Base-by-base conservation (phyloP, 345 rosid genomes). In the Boechera retrofracta region DNA sequence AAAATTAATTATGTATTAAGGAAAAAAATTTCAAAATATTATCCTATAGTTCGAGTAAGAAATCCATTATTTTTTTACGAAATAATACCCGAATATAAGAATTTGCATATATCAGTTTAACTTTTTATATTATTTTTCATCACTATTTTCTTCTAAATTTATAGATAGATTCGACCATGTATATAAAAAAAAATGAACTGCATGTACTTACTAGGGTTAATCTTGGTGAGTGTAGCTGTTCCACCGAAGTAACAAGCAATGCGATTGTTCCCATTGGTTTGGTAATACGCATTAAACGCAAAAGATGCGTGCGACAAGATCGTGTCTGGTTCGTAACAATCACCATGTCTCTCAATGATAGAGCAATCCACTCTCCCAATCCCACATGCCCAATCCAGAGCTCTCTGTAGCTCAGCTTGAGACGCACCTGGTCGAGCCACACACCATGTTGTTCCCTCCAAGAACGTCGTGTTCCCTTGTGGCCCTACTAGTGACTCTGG, bases 361-460 rank as follows among this genome's bases (percentile, higher is more conserved):
- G 77, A 24, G 75, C 98, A 92, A 64, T 94, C 92, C 6, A 91
- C 83, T 94, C 78, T 85, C 12, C 99, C 99, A 39, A 87, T 59
- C 8, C 99, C 98, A 72, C 98, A 94, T 4, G 98, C 95, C 99
- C 99, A 95, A 67, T 95, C 98, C 47, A 95, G 77, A 21, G 99
- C 99, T 45, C 85, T 87, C 72, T 92, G 98, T 67, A 92, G 76
- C 78, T 90, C 98, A 47, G 73, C 74, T 57, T 89, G 95, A 13
- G 97, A 73, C 2, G 83, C 96, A 44, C 92, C 93, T 1, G 89
- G 53, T 16, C 70, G 82, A 35, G 98, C 97, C 64, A 92, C 91
- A 54, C 97, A 94, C 97, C 97, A 94, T 49, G 90, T 85, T 4
- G 87, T 86, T 45, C 93, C 97, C 0, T 86, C 93, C 4, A 91